Evolutionary conservation across 306 rosid genomes (phyloP).

Genomic region (Cucumis cinereus): DNA sequence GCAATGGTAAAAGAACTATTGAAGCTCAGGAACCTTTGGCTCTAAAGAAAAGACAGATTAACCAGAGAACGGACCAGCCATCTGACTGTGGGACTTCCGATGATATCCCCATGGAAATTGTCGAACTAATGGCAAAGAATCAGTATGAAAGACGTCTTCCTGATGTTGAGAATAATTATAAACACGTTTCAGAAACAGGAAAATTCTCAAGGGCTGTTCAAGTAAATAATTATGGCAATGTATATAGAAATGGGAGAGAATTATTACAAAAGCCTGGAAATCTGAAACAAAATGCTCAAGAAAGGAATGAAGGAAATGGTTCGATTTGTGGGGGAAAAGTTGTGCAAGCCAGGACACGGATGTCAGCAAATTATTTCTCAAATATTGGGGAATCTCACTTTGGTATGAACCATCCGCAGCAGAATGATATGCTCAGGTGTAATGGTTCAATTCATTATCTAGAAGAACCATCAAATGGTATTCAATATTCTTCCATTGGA

Average conservation of each 20-base stretch:
- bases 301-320: slow-evolving; percentile 31
- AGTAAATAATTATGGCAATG: slow-evolving; percentile 19
- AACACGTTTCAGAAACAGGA: slow-evolving; percentile 21
- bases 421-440: slow-evolving; percentile 29
- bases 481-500: slow-evolving; percentile 38
- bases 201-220: slow-evolving; percentile 31
- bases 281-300: slow-evolving; percentile 32
- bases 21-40: slow-evolving; percentile 31
- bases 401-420: slow-evolving; percentile 21
- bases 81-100: slow-evolving; percentile 53
- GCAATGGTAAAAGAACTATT: slow-evolving; percentile 27
- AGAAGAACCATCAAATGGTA: slow-evolving; percentile 40
- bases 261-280: slow-evolving; percentile 25
- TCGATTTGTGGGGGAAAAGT: slow-evolving; percentile 23
- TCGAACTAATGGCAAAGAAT: slow-evolving; percentile 80
- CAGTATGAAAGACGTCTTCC: slow-evolving; percentile 75
- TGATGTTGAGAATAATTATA: slow-evolving; percentile 33
- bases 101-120: slow-evolving; percentile 91
- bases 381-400: slow-evolving; percentile 23
- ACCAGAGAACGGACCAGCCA: slow-evolving; percentile 25
- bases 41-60: slow-evolving; percentile 23
- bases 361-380: slow-evolving; percentile 35
- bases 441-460: slow-evolving; percentile 38
- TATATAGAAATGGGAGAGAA: slow-evolving; percentile 27
- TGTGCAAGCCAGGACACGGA: slow-evolving; percentile 38